Conservation (phyloP, 768 basidiomycete species). For the Rhodotorula sphaerocarpa region DNA sequence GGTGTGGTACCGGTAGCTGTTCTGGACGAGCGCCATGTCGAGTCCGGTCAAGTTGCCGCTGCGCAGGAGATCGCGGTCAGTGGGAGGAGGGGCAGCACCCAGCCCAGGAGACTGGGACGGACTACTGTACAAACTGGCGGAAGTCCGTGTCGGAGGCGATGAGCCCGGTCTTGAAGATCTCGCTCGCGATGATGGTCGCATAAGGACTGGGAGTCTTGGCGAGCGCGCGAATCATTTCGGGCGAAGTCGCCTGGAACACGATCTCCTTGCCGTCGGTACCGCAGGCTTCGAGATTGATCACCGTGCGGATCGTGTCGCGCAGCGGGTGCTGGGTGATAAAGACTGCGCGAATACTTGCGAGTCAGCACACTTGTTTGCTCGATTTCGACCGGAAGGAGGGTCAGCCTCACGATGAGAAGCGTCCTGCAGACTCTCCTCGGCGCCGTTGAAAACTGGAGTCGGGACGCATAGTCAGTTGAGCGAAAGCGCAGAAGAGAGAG, state of each 20-base stretch:
- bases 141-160: conserved; percentile 92
- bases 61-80: neutral
- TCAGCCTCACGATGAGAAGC: conserved; percentile 61
- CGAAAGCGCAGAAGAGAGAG: neutral
- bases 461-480: conserved; percentile 37
- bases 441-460: conserved; percentile 69
- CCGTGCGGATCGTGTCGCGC: conserved; percentile 62
- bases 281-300: conserved; percentile 87
- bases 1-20: conserved; percentile 85
- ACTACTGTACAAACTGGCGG: conserved; percentile 80
- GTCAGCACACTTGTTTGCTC: neutral
- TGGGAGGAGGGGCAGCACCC: neutral
- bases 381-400: no score
- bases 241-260: conserved; percentile 81
- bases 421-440: conserved; percentile 89
- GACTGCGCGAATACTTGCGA: neutral
- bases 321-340: conserved; percentile 76
- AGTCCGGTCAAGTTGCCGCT: conserved; percentile 68
- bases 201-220: conserved; percentile 76
- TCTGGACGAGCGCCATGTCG: conserved; percentile 88
- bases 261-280: conserved; percentile 79
- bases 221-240: conserved; percentile 89
- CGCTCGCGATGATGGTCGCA: conserved; percentile 80
- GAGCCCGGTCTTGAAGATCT: conserved; percentile 84
- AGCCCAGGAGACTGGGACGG: neutral